These are phyloP conservation scores for Sporothrix sp. DNA, from an alignment of 2,329 filamentous ascomycete species.

Conservation along the genomic window DNA sequence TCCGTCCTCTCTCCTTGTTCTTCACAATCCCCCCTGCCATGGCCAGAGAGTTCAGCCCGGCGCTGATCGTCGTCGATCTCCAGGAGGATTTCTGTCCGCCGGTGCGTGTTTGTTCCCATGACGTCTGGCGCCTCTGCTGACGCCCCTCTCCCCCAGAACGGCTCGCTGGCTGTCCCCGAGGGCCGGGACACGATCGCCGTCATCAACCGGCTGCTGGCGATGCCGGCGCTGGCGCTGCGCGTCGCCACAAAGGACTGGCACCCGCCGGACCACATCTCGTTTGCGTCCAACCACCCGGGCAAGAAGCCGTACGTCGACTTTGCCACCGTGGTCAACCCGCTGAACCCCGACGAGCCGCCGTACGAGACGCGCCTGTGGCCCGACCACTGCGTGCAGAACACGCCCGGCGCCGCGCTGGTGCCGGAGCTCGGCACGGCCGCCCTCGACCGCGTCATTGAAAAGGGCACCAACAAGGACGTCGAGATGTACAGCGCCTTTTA, in stretches of 20 bases:
- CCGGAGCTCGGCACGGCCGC: slow-evolving; percentile 55
- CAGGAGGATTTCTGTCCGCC: slow-evolving; percentile 95
- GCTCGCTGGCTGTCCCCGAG: slow-evolving; percentile 69
- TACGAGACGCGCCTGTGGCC: slow-evolving; percentile 75
- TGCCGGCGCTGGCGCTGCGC: slow-evolving; percentile 61
- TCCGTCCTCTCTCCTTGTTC: too few species aligned
- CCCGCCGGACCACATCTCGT: slow-evolving; percentile 74
- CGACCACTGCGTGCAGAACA: slow-evolving; percentile 72
- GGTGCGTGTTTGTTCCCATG: slow-evolving; percentile 39
- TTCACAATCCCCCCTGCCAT: background rate
- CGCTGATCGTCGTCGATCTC: slow-evolving; percentile 68
- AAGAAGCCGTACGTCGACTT: slow-evolving; percentile 59
- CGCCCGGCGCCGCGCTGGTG: slow-evolving; percentile 62
- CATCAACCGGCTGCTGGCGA: slow-evolving; percentile 64
- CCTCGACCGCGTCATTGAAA: slow-evolving; percentile 62
- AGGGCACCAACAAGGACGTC: slow-evolving; percentile 62
- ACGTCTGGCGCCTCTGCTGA: background rate
- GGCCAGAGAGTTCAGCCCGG: slow-evolving; percentile 33
- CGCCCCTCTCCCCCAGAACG: slow-evolving; percentile 46
- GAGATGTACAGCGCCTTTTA: slow-evolving; percentile 96
- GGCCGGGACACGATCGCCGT: slow-evolving; percentile 60
- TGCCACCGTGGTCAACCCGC: slow-evolving; percentile 56
- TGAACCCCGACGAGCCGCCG: slow-evolving; percentile 47
- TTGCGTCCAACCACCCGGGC: slow-evolving; percentile 64
- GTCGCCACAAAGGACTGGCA: slow-evolving; percentile 93